phyloP scores from a whole-genome alignment of 495 filamentous ascomycete genomes.

The Venustampulla echinocandica region DNA sequence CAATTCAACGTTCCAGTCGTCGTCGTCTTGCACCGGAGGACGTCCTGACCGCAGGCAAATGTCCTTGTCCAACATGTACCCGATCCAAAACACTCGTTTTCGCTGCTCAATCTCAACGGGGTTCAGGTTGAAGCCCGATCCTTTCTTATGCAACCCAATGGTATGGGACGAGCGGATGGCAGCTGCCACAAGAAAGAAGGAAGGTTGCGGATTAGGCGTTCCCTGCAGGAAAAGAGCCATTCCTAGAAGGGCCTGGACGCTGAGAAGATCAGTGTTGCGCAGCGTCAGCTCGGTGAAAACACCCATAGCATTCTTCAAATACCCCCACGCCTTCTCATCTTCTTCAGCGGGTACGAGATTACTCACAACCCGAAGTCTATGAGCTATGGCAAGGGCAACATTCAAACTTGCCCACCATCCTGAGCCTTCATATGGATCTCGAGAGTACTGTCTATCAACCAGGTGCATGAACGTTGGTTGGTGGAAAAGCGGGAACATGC shows the following conservation, averaged over 20 bases:
- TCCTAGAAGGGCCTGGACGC: conserved; percentile 91
- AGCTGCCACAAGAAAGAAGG: conserved; percentile 86
- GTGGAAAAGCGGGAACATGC: conserved; percentile 95
- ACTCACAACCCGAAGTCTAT: conserved; percentile 90
- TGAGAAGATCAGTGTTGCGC: conserved; percentile 90
- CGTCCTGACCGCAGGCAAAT: conserved; percentile 87
- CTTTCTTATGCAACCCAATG: conserved; percentile 90
- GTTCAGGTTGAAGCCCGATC: conserved; percentile 83
- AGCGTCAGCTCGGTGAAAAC: conserved; percentile 87
- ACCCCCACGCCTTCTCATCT: conserved; percentile 87
- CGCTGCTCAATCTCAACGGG: conserved; percentile 87
- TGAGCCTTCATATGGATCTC: conserved; percentile 87
- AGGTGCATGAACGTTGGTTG: conserved; percentile 97
- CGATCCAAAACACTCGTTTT: conserved; percentile 97
- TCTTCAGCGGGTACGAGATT: conserved; percentile 84
- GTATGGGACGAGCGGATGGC: conserved; percentile 88
- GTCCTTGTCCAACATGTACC: conserved; percentile 92
- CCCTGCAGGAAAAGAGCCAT: conserved; percentile 97
- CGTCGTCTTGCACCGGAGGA: conserved; percentile 90
- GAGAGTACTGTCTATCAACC: conserved; percentile 85
- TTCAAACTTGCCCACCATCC: conserved; percentile 99
- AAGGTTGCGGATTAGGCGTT: conserved; percentile 92
- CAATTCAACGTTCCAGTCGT: conserved; percentile 96
- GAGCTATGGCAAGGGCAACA: conserved; percentile 82
- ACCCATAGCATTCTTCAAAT: conserved; percentile 92